These are phyloP conservation scores for Geranium incanum DNA, from an alignment of 441 rosid species.

Conservation along the genomic window DNA sequence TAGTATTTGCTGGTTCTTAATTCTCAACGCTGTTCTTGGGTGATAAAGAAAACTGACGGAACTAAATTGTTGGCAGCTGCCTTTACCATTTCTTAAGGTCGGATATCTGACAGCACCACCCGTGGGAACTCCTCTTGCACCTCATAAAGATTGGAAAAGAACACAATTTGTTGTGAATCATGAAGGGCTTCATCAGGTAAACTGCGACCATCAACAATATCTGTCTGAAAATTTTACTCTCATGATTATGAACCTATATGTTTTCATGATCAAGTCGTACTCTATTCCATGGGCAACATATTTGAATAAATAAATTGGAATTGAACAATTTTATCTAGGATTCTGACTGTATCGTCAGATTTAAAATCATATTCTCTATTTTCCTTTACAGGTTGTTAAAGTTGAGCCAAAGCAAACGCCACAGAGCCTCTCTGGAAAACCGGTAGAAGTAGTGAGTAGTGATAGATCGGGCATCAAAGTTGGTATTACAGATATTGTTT, in stretches of 20 bases:
- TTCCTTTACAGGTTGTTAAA: conserved; percentile 38
- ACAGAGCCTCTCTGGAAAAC: conserved; percentile 52
- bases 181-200: conserved; percentile 85
- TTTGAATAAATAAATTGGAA: neutral
- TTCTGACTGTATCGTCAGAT: neutral
- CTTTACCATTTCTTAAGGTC: conserved; percentile 77
- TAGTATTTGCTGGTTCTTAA: neutral
- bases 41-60: conserved; percentile 19
- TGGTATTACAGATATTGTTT: conserved; percentile 63
- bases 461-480: conserved; percentile 62
- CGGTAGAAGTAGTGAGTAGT: conserved; percentile 32
- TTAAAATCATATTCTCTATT: neutral
- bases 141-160: conserved; percentile 83
- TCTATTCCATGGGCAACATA: neutral
- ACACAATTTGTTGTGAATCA: conserved; percentile 70
- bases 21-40: neutral
- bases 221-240: neutral
- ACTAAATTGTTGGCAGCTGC: conserved; percentile 52
- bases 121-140: conserved; percentile 60
- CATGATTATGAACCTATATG: neutral
- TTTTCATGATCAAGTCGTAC: neutral
- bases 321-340: neutral
- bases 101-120: conserved; percentile 85
- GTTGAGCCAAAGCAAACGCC: conserved; percentile 50
- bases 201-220: conserved; percentile 1